Percentiles rank a stretch among this genome's conserved stretches.
Conservation (phyloP, 306 rosid genomes). For the Styphnolobium japonicum region DNA sequence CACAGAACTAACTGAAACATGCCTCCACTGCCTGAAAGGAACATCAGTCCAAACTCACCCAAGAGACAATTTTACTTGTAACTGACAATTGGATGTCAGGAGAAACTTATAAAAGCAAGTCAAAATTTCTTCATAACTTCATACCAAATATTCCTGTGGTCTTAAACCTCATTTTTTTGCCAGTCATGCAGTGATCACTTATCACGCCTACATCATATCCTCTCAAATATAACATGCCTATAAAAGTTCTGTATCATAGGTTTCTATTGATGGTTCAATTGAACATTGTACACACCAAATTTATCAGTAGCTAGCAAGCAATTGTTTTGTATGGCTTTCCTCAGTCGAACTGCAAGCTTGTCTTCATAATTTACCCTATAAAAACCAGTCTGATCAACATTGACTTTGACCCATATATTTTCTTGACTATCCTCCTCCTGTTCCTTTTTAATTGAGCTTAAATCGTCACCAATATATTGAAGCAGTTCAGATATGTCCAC, state of each 20-base stretch:
- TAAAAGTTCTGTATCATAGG: background rate
- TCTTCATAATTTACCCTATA: slow-evolving; percentile 63
- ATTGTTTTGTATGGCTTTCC: slow-evolving; percentile 48
- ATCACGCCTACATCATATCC: background rate
- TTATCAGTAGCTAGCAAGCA: slow-evolving; percentile 49
- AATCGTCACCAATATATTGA: slow-evolving; percentile 13
- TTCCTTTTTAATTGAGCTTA: slow-evolving; percentile 17
- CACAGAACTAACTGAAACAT: background rate
- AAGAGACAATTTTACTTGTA: background rate
- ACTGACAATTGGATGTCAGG: background rate
- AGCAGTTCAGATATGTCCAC: slow-evolving; percentile 47
- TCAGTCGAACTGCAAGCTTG: slow-evolving; percentile 45
- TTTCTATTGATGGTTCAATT: background rate
- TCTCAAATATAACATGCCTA: background rate
- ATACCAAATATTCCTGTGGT: background rate
- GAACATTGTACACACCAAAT: slow-evolving; percentile 38
- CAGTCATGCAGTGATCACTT: background rate
- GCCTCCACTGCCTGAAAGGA: background rate
- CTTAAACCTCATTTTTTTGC: background rate
- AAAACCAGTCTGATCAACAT: slow-evolving; percentile 55
- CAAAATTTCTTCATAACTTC: background rate
- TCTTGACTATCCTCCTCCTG: slow-evolving; percentile 16
- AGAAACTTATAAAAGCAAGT: background rate
- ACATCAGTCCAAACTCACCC: background rate
- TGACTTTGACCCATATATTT: slow-evolving; percentile 58